Percentiles rank a stretch among this genome's conserved stretches.
Conservation (phyloP, 257 asterid genomes). For the Solanum ossicruentum region DNA sequence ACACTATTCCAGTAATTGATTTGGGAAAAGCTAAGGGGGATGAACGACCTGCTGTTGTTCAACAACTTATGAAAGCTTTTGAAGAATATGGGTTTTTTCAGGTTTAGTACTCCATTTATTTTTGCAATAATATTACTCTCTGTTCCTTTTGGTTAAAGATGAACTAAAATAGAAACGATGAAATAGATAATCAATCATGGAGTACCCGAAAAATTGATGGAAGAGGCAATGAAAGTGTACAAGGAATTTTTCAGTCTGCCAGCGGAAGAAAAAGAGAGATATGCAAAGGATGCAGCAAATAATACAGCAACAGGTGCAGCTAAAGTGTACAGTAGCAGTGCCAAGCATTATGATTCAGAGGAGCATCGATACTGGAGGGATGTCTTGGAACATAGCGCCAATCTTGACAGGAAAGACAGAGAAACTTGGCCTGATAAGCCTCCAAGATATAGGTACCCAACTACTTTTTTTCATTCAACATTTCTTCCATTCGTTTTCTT, state of each 20-base stretch:
- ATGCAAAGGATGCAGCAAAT: not conserved
- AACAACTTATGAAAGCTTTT: not conserved
- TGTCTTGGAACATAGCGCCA: not conserved
- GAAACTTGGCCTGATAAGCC: constrained; percentile 1
- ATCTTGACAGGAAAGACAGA: not conserved
- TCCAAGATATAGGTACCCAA: not conserved
- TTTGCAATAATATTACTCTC: not conserved
- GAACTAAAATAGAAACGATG: not conserved
- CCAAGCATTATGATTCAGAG: not conserved
- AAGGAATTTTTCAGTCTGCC: not conserved
- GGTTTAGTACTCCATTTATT: not conserved
- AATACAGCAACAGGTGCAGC: not conserved
- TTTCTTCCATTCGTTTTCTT: no score
- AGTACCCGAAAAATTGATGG: not conserved
- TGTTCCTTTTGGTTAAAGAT: not conserved
- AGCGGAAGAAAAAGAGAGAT: not conserved
- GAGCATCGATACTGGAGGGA: constrained; percentile 1
- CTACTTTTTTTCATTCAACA: not conserved
- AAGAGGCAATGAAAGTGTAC: not conserved
- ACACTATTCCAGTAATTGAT: not conserved
- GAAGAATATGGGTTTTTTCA: not conserved
- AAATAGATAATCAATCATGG: constrained; percentile 2
- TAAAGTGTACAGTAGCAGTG: not conserved
- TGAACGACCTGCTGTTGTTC: not conserved
- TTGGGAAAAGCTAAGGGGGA: not conserved